phyloP scores from a whole-genome alignment of 768 basidiomycete genomes.

The Boletellus emodensis region DNA sequence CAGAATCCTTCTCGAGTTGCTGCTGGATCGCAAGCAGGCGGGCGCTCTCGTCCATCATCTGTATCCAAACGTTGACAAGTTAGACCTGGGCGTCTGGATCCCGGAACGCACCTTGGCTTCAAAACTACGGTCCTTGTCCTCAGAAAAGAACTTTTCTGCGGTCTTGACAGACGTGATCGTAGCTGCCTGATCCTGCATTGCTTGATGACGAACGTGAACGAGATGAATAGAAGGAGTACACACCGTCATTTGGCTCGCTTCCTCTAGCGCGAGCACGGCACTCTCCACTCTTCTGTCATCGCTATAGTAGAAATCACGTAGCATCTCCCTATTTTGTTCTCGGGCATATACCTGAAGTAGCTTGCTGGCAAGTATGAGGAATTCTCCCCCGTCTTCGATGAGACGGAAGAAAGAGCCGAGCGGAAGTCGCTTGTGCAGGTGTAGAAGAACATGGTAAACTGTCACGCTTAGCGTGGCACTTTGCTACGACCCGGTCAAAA shows the following conservation, averaged over 20 bases:
- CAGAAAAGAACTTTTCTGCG: constrained; percentile 90
- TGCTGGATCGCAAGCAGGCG: constrained; percentile 80
- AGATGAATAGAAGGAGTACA: constrained; percentile 9
- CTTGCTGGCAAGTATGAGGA: constrained; percentile 68
- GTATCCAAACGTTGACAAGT: not conserved
- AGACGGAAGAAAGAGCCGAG: constrained; percentile 93
- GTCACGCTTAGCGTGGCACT: not conserved
- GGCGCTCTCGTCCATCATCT: constrained; percentile 91
- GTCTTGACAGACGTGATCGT: constrained; percentile 69
- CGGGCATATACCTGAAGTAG: constrained; percentile 87
- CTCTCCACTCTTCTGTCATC: constrained; percentile 94
- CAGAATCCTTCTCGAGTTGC: constrained; percentile 80
- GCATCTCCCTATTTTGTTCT: constrained; percentile 86
- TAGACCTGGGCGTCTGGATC: too few species aligned
- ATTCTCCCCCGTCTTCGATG: constrained; percentile 83
- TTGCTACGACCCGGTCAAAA: not conserved
- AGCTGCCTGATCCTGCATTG: constrained; percentile 62
- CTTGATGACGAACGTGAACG: constrained; percentile 1
- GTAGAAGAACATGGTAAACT: constrained; percentile 94
- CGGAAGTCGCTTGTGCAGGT: constrained; percentile 76
- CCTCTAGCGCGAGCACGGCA: constrained; percentile 83
- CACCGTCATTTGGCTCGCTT: constrained; percentile 67
- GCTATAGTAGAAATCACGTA: constrained; percentile 96
- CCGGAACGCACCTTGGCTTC: constrained; percentile 74
- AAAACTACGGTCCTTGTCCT: constrained; percentile 88